A percentile compares a stretch with the other conserved stretches of the same genome.
Conservation (phyloP, 2,329 filamentous ascomycete genomes). For the Aspergillus arachidicola region DNA sequence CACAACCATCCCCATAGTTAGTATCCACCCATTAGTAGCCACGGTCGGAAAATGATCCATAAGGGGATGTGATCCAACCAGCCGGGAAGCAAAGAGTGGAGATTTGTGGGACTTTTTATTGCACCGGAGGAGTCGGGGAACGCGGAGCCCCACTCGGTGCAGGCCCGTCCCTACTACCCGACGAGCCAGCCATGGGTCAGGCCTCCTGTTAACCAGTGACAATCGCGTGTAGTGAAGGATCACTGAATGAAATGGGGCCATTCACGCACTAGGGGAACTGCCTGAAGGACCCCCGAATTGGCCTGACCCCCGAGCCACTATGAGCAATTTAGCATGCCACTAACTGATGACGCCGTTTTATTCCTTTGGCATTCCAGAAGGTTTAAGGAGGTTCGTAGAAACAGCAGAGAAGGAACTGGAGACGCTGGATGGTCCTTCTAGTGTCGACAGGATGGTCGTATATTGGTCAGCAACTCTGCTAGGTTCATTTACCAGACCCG, state of each 20-base stretch:
- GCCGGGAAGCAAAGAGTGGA: slow-evolving; percentile 16
- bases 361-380: slow-evolving; percentile 26
- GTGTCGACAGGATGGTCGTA: neutral
- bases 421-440: neutral
- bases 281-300: neutral
- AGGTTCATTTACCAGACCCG: neutral
- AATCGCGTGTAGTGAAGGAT: neutral
- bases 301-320: slow-evolving; percentile 4
- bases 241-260: slow-evolving; percentile 3
- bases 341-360: slow-evolving; percentile 16
- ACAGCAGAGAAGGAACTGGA: slow-evolving; percentile 13
- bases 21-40: neutral
- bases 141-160: slow-evolving; percentile 26
- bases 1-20: neutral
- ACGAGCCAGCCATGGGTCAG: slow-evolving; percentile 13
- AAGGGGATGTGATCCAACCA: slow-evolving; percentile 16
- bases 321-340: slow-evolving; percentile 1
- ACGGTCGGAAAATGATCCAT: neutral
- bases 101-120: slow-evolving; percentile 18
- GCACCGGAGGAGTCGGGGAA: slow-evolving; percentile 26
- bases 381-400: slow-evolving; percentile 19
- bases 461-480: neutral
- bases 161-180: slow-evolving; percentile 25
- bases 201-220: slow-evolving; percentile 8
- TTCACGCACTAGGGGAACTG: neutral